Base-by-base conservation (phyloP, 1,284 basidiomycete species). In the Rhodotorula sp. region DNA sequence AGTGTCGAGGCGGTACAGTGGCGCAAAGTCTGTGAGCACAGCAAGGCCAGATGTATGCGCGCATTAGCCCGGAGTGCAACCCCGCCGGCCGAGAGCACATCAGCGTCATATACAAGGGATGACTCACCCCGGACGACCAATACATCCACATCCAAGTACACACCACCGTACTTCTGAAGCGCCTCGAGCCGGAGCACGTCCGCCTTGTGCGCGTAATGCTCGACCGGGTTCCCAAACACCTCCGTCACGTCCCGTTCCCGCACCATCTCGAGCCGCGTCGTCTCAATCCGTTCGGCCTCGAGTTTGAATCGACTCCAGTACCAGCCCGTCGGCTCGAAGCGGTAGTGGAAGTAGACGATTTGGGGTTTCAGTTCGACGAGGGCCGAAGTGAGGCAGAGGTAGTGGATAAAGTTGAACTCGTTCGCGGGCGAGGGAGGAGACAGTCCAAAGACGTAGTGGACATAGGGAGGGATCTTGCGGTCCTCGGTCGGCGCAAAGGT, bases 131-230 rank as follows among this genome's bases (percentile, higher is more conserved):
- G 49, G 23, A 66, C 45, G 8, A 73, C 64, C 23, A 72, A 60
- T 15, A 73, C 76, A 63, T 85, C 84, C n/a, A 83, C 81, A 69
- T 85, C 84, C 23, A 84, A 79, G 70, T 84, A 84, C 31, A 84
- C 82, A 15, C 84, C 84, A 6, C 84, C 84, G 71, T 68, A 83
- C 67, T 68, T 81, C 69, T 68, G 81, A 63, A 60, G 81, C 62
- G 80, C 80, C 72, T 82, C 81, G 23, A 82, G 64, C 6, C 82
- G 75, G 31, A 82, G 74, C 38, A 83, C 80, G 70, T 83, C 82
- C 12, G 82, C 81, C 74, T 82, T 83, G 74, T 83, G 81, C 2
- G 82, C 82, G 65, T 78, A 82, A 28, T 78, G 75, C 58, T 67
- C 71, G 10, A 78, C 72, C 26, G 54, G 47, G n/a, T 75, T 77